These are phyloP conservation scores for Claviceps capensis DNA, from an alignment of 2,329 filamentous ascomycete genomes.

Conservation along the genomic window DNA sequence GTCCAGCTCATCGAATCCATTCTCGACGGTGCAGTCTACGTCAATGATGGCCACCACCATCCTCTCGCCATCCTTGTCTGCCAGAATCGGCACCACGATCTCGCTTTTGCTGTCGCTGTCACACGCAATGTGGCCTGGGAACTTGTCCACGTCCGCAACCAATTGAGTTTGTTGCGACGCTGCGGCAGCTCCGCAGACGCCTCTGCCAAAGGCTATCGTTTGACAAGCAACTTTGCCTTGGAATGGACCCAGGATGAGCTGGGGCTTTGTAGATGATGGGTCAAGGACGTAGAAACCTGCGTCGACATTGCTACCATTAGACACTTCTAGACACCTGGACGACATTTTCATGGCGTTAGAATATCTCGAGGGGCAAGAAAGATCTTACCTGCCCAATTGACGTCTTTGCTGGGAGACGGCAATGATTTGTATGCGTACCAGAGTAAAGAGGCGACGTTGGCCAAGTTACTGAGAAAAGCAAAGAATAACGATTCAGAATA, in stretches of 20 bases:
- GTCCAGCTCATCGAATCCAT: constrained; percentile 59
- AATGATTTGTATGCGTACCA: constrained; percentile 72
- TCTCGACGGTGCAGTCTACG: constrained; percentile 55
- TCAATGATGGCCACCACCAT: constrained; percentile 64
- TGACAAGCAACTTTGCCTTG: constrained; percentile 73
- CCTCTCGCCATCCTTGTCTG: constrained; percentile 14
- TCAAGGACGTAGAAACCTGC: constrained; percentile 63
- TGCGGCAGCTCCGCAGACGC: constrained; percentile 65
- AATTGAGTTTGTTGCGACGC: constrained; percentile 47
- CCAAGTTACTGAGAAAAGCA: constrained; percentile 46
- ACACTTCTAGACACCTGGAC: not conserved
- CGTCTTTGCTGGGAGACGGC: constrained; percentile 46
- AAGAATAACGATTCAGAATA: not conserved
- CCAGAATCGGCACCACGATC: constrained; percentile 63
- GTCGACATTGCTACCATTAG: not conserved
- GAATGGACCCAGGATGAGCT: constrained; percentile 66
- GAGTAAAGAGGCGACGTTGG: constrained; percentile 61
- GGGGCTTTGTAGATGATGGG: constrained; percentile 25
- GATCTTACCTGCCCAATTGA: constrained; percentile 60
- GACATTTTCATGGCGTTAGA: not conserved
- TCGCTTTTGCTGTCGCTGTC: constrained; percentile 65
- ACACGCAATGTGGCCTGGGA: constrained; percentile 73
- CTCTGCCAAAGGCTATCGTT: constrained; percentile 56
- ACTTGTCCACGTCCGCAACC: constrained; percentile 55
- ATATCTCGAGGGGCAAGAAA: not conserved